Percentiles rank a stretch among this genome's conserved stretches.
These are phyloP conservation scores for Pogostemon cablin DNA, from an alignment of 257 asterid genomes.

Conservation along the genomic window DNA sequence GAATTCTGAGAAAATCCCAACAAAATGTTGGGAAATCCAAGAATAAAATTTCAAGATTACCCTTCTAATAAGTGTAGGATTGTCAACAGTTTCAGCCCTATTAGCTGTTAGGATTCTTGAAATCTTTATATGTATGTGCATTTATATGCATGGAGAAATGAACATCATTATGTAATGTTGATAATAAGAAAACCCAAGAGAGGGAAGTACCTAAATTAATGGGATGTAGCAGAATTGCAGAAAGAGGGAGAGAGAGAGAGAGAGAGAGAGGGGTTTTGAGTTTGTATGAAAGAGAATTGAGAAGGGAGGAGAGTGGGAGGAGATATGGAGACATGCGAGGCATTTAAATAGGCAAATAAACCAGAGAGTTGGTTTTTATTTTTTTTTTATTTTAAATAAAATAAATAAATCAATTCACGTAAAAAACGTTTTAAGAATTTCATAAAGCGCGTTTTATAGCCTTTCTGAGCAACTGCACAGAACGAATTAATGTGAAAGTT, in stretches of 20 bases:
- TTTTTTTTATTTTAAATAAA: background rate
- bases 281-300: conserved; percentile 22
- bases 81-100: background rate
- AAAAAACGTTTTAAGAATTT: background rate
- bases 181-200: conserved; percentile 7
- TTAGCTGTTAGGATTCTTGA: background rate
- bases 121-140: background rate
- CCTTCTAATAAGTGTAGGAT: too few relatives aligned
- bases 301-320: conserved; percentile 43
- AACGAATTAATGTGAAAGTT: background rate
- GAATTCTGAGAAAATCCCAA: too few relatives aligned
- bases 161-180: background rate
- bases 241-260: background rate
- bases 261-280: background rate
- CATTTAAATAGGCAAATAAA: conserved; percentile 44
- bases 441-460: background rate
- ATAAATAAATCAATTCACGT: background rate
- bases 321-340: conserved; percentile 32
- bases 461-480: background rate
- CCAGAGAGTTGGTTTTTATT: background rate
- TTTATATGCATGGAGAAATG: background rate
- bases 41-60: too few relatives aligned
- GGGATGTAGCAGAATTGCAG: background rate
- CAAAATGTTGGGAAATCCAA: too few relatives aligned
- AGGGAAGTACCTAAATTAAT: conserved; percentile 35